Evolutionary conservation across 768 basidiomycete genomes (phyloP).

Genomic region (Amanita molliuscula): DNA sequence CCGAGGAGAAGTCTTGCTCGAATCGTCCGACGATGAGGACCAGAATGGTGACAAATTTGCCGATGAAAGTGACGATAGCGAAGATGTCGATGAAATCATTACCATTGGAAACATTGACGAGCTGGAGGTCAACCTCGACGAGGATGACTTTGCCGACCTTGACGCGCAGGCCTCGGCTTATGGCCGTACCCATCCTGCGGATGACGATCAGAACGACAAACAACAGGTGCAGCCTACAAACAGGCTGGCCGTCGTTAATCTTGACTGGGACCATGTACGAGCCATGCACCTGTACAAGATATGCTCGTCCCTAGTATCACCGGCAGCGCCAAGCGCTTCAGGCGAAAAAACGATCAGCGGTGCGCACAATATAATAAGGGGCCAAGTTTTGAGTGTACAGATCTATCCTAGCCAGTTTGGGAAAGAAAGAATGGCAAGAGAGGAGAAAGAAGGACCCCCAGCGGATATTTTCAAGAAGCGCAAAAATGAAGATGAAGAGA

Average conservation of each 20-base stretch:
- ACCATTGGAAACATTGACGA: conserved; percentile 39
- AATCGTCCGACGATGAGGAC: conserved; percentile 79
- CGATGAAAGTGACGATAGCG: conserved; percentile 32
- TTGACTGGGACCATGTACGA: conserved; percentile 96
- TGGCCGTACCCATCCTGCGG: conserved; percentile 36
- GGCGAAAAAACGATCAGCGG: conserved; percentile 10
- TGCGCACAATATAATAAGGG: conserved; percentile 33
- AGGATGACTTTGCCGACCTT: conserved; percentile 57
- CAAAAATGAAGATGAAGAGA: conserved; percentile 31
- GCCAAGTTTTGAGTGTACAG: conserved; percentile 65
- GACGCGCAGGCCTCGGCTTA: conserved; percentile 68
- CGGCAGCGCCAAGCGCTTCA: conserved; percentile 23
- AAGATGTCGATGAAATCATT: conserved; percentile 32
- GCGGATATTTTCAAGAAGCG: conserved; percentile 66
- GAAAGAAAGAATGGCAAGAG: conserved; percentile 71
- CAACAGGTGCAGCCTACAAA: conserved; percentile 40
- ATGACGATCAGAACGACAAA: conserved; percentile 14
- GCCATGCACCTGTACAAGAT: conserved; percentile 88
- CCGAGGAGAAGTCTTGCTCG: conserved; percentile 78
- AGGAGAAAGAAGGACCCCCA: conserved; percentile 89
- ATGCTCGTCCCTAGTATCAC: conserved; percentile 76
- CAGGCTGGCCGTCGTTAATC: conserved; percentile 84
- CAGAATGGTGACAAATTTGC: conserved; percentile 19
- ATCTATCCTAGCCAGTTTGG: conserved; percentile 95
- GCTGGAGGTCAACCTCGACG: conserved; percentile 70